A percentile compares a stretch with the other conserved stretches of the same genome.
Conservation (phyloP, 1,139 yeast genomes). For the Taiozyma onychis region DNA sequence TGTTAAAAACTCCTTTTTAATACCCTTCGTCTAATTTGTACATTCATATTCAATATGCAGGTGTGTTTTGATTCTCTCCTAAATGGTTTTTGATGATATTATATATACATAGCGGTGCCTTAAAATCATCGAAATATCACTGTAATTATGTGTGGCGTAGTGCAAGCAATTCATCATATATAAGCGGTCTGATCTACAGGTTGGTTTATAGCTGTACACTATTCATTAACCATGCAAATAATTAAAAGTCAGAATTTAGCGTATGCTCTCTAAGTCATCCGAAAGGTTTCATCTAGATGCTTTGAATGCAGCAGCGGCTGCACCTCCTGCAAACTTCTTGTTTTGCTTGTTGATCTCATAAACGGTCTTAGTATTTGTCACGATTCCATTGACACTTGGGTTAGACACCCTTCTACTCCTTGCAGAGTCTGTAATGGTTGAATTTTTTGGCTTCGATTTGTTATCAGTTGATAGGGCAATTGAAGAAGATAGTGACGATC, state of each 20-base stretch:
- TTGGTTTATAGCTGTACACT: too few species aligned
- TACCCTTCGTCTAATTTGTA: neutral
- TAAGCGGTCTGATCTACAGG: too few species aligned
- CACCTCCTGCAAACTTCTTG: slow-evolving; percentile 24
- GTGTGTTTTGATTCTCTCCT: neutral
- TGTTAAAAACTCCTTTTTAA: neutral
- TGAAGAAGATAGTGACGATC: neutral
- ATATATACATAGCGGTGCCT: neutral
- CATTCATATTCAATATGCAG: neutral
- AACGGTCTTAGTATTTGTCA: slow-evolving; percentile 10
- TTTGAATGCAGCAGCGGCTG: slow-evolving; percentile 25
- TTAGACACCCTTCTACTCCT: neutral
- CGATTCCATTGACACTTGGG: slow-evolving; percentile 3
- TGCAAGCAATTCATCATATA: too few species aligned
- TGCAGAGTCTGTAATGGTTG: neutral
- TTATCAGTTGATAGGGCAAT: neutral
- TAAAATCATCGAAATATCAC: neutral
- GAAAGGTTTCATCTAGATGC: neutral
- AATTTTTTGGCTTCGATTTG: neutral
- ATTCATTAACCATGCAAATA: neutral
- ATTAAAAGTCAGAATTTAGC: neutral
- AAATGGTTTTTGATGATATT: neutral
- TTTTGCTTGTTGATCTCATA: slow-evolving; percentile 19
- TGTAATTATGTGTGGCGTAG: neutral
- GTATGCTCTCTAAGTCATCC: neutral